Evolutionary conservation across 2,329 filamentous ascomycete species (phyloP).

Genomic region (Harringtonia aguacate): DNA sequence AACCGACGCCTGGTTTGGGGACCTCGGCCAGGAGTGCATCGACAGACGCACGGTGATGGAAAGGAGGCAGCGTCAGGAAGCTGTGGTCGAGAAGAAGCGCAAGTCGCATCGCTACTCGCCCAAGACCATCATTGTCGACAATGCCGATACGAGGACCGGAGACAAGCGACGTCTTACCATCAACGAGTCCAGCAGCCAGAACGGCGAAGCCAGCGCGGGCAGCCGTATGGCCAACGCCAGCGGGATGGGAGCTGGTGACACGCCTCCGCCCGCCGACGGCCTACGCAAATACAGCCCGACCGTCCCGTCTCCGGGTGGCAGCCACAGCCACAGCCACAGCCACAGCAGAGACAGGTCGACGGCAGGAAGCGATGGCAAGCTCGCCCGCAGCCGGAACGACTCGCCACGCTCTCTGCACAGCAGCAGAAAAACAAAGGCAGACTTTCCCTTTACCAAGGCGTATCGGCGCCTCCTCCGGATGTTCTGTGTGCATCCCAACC

Average conservation of each 20-base stretch:
- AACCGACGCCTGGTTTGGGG: conserved; percentile 79
- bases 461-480: conserved; percentile 72
- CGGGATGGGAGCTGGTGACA: too few species aligned
- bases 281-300: too few species aligned
- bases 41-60: conserved; percentile 48
- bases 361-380: not conserved
- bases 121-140: not conserved
- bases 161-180: too few species aligned
- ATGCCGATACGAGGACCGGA: not conserved
- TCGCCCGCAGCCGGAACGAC: conserved; percentile 8
- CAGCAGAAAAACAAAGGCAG: conserved; percentile 26
- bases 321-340: too few species aligned
- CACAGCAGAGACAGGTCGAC: too few species aligned
- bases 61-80: conserved; percentile 19
- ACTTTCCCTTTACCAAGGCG: conserved; percentile 72
- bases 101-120: not conserved
- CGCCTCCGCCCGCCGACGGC: too few species aligned
- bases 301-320: too few species aligned
- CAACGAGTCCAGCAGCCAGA: too few species aligned
- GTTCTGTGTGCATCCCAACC: conserved; percentile 84
- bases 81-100: conserved; percentile 21
- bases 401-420: too few species aligned
- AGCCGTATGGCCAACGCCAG: too few species aligned
- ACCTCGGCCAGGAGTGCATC: conserved; percentile 55
- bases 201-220: too few species aligned